A percentile compares a stretch with the other conserved stretches of the same genome.
Evolutionary conservation across 169 alveolate species (phyloP).

Genomic region (Cyclospora cayetanensis): DNA sequence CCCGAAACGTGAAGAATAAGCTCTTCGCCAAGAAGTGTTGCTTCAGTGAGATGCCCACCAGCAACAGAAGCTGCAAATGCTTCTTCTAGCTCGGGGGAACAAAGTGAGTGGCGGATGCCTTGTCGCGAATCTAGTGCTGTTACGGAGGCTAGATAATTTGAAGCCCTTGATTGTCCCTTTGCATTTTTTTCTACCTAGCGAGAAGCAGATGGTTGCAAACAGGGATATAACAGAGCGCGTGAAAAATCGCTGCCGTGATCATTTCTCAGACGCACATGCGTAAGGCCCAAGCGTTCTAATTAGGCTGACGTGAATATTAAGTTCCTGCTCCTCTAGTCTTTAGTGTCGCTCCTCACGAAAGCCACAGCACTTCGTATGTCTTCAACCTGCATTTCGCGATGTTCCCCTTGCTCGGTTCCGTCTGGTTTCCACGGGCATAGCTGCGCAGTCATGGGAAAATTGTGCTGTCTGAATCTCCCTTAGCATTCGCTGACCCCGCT

Average conservation of each 20-base stretch:
- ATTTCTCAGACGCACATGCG: too few species aligned
- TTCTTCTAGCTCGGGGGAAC: constrained; percentile 38
- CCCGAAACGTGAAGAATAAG: constrained; percentile 2
- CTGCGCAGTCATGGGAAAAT: too few species aligned
- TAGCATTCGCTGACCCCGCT: too few species aligned
- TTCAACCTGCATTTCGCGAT: constrained; percentile 31
- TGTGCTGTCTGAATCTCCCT: too few species aligned
- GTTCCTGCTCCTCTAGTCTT: not conserved
- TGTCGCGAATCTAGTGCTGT: not conserved
- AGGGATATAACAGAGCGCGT: not conserved
- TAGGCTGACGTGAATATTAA: not conserved
- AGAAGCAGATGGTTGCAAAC: too few species aligned
- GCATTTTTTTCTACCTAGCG: constrained; percentile 48
- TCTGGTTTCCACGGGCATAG: constrained; percentile 60
- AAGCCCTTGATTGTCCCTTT: constrained; percentile 33
- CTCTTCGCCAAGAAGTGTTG: constrained; percentile 48
- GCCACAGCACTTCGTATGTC: constrained; percentile 62
- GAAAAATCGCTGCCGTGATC: not conserved
- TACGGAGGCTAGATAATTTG: not conserved
- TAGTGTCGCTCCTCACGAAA: not conserved
- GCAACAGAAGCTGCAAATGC: constrained; percentile 10
- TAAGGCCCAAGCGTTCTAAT: not conserved
- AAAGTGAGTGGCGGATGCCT: not conserved
- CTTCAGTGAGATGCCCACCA: constrained; percentile 57
- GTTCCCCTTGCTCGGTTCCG: not conserved